Conservation (phyloP, 2,329 filamentous ascomycete species). For the Curvularia sp. region DNA sequence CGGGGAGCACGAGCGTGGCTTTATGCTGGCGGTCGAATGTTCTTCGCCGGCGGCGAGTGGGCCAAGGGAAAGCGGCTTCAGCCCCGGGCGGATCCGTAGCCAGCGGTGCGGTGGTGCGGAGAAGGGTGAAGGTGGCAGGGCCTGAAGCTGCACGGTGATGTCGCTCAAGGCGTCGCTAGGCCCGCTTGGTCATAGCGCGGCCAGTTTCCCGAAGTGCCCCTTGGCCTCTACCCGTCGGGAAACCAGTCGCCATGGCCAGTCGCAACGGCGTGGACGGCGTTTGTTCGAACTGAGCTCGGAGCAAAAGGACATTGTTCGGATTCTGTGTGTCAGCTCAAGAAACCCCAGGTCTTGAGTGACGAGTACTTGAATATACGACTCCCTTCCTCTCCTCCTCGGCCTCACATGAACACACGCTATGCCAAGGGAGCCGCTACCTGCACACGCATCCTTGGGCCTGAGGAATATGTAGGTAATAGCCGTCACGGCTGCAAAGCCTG, state of each 20-base stretch:
- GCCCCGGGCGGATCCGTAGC: slow-evolving; percentile 22
- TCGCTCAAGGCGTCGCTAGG: slow-evolving; percentile 19
- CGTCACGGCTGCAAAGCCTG: slow-evolving; percentile 2
- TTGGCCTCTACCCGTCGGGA: slow-evolving; percentile 30
- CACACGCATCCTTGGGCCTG: not conserved
- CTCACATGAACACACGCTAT: slow-evolving; percentile 1
- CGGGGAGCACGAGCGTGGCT: slow-evolving; percentile 30
- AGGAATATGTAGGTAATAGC: not conserved
- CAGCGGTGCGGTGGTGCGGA: slow-evolving; percentile 25
- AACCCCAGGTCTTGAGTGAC: slow-evolving; percentile 3
- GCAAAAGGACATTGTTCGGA: slow-evolving; percentile 31
- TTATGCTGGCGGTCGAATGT: slow-evolving; percentile 29
- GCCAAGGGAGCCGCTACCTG: slow-evolving; percentile 5
- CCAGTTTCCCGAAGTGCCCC: slow-evolving; percentile 15
- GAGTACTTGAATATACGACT: slow-evolving; percentile 2
- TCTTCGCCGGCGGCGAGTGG: slow-evolving; percentile 18
- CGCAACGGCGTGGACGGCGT: slow-evolving; percentile 19
- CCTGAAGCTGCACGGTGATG: slow-evolving; percentile 29
- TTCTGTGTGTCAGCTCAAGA: slow-evolving; percentile 1
- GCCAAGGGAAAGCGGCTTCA: slow-evolving; percentile 8
- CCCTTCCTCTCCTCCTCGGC: not conserved
- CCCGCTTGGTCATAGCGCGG: slow-evolving; percentile 11
- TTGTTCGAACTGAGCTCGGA: slow-evolving; percentile 31
- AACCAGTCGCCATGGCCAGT: slow-evolving; percentile 20
- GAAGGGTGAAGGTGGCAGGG: slow-evolving; percentile 21